These are phyloP conservation scores for Silene vulgaris DNA, from an alignment of 179 eudicot species.

Conservation along the genomic window DNA sequence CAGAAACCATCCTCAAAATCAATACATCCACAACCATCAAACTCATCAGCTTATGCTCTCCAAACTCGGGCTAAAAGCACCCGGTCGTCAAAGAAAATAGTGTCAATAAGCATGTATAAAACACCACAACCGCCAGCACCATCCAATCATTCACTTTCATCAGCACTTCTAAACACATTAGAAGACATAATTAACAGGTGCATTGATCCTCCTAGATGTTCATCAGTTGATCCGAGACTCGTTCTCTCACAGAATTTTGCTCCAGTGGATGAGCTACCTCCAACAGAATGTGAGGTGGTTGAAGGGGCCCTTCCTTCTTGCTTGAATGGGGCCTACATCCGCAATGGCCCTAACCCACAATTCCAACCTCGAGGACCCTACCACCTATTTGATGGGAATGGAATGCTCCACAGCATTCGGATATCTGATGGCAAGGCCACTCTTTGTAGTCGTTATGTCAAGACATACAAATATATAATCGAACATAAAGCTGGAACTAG, in stretches of 20 bases:
- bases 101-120: not conserved
- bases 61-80: not conserved
- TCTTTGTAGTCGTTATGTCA: slow-evolving; percentile 64
- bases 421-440: slow-evolving; percentile 56
- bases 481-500: slow-evolving; percentile 42
- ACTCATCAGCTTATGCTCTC: no score
- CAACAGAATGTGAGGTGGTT: slow-evolving; percentile 44
- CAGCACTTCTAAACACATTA: slow-evolving; percentile 11
- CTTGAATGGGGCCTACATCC: slow-evolving; percentile 66
- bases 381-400: slow-evolving; percentile 75
- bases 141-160: not conserved
- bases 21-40: not conserved
- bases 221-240: slow-evolving; percentile 48
- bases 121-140: slow-evolving; percentile 16
- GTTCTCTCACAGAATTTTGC: slow-evolving; percentile 18
- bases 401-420: slow-evolving; percentile 60
- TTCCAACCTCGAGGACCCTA: slow-evolving; percentile 61
- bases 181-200: slow-evolving; percentile 36
- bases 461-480: slow-evolving; percentile 49
- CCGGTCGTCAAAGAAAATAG: slow-evolving; percentile 2
- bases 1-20: slow-evolving; percentile 3
- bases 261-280: slow-evolving; percentile 61
- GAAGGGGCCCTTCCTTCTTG: slow-evolving; percentile 51
- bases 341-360: slow-evolving; percentile 81
- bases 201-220: slow-evolving; percentile 51